Percentiles rank a stretch among this genome's conserved stretches.
Conservation (phyloP, 352 stramenopile genomes). For the Pythium rishiriense region DNA sequence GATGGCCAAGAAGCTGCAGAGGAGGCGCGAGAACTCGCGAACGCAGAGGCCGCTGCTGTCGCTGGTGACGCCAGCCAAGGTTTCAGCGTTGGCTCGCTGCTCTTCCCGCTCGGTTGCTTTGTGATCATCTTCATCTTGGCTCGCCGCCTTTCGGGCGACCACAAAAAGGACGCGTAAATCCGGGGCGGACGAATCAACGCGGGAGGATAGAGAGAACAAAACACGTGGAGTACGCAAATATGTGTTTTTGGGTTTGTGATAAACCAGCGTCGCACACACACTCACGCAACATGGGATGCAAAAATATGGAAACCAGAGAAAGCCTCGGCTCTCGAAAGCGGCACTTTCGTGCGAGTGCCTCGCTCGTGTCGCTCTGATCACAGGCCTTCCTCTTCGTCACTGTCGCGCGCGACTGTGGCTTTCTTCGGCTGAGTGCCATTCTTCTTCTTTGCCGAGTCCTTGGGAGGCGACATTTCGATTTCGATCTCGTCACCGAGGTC, state of each 20-base stretch:
- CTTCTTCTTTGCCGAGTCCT: conserved; percentile 34
- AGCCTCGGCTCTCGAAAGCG: background rate
- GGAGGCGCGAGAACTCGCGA: conserved; percentile 19
- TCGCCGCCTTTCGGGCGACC: conserved; percentile 56
- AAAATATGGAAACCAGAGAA: background rate
- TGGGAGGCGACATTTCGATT: conserved; percentile 34
- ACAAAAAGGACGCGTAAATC: conserved; percentile 74
- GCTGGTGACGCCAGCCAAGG: conserved; percentile 7
- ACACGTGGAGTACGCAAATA: background rate
- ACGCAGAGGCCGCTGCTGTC: conserved; percentile 1
- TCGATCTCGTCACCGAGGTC: conserved; percentile 43
- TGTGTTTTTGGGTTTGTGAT: background rate
- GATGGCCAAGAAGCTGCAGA: conserved; percentile 2
- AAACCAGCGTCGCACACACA: background rate
- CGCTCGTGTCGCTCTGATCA: background rate
- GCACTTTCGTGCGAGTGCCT: background rate
- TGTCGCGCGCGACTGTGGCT: conserved; percentile 1
- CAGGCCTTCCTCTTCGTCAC: conserved; percentile 45
- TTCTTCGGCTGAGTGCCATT: background rate
- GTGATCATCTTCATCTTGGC: conserved; percentile 51
- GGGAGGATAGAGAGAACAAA: background rate
- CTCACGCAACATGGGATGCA: background rate
- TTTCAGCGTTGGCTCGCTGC: conserved; percentile 34
- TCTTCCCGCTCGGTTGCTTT: conserved; percentile 58
- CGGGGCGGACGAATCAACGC: background rate